Base-by-base conservation (phyloP, 768 basidiomycete genomes). In the Erythrobasidium yunnanense region DNA sequence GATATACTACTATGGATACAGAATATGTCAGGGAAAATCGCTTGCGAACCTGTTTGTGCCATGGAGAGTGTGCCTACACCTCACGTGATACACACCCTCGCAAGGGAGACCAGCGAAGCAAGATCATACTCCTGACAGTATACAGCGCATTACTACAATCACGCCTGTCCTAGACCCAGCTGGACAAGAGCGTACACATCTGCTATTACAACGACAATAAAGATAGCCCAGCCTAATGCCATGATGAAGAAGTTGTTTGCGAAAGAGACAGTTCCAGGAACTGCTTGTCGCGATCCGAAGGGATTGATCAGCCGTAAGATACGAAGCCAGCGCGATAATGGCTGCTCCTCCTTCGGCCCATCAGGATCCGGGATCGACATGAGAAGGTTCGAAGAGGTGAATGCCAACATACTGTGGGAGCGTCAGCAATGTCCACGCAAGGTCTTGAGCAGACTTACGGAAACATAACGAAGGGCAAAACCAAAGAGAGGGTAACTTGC, bases 381-480 rank as follows among this genome's bases (percentile, higher is more conserved):
- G 4, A 69, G 42, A 6, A 15, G 22, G 3, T 42, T 33, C 30
- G 23, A 6, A 18, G 66, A 69, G 22, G 68, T 69, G 66, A 68
- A 69, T n/a, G 49, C 33, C 2, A 69, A 13, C 4, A 69, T 18
- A 13, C 67, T 68, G 62, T 20, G 11, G n/a, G n/a, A n/a, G n/a
- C n/a, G n/a, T n/a, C n/a, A n/a, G n/a, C n/a, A n/a, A n/a, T n/a
- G n/a, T n/a, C n/a, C n/a, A n/a, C n/a, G n/a, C n/a, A n/a, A n/a
- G n/a, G n/a, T n/a, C n/a, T n/a, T n/a, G n/a, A n/a, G n/a, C n/a
- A n/a, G n/a, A 91, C 78, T 60, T 90, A 80, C 0, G 89, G 90
- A 69, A 88, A 80, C n/a, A 84, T 81, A 77, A 91, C 81, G 77
- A 90, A 90, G 0, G 90, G 90, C 2, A 92, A 81, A 7, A 88